phyloP scores from a whole-genome alignment of 2,329 filamentous ascomycete species.

The Claviceps pusilla region DNA sequence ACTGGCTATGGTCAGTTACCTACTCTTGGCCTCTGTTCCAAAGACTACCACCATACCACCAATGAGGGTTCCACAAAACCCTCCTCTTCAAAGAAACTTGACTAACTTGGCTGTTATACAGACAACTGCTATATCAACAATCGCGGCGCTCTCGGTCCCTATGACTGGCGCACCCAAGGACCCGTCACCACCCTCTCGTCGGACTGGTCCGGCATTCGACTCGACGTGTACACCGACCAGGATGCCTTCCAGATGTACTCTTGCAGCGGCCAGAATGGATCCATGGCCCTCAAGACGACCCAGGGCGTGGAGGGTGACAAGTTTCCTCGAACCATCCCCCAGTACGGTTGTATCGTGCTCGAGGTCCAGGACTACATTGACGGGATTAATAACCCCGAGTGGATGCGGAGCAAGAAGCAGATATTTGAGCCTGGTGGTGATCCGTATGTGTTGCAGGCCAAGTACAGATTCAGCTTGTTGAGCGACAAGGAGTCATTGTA shows the following conservation, averaged over 20 bases:
- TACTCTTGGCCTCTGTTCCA: not conserved
- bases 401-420: constrained; percentile 50
- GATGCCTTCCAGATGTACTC: constrained; percentile 79
- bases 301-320: constrained; percentile 43
- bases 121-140: constrained; percentile 58
- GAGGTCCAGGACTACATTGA: constrained; percentile 93
- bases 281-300: constrained; percentile 50
- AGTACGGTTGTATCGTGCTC: constrained; percentile 78
- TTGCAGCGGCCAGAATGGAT: constrained; percentile 64
- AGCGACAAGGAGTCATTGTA: constrained; percentile 2
- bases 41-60: too few species aligned
- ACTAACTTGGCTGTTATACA: constrained; percentile 11
- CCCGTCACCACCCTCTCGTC: constrained; percentile 55
- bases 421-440: constrained; percentile 44
- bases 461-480: constrained; percentile 41
- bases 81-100: not conserved
- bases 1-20: constrained; percentile 58
- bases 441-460: constrained; percentile 47
- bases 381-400: constrained; percentile 80
- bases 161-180: constrained; percentile 46
- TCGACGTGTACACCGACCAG: constrained; percentile 74
- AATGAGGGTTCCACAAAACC: too few species aligned
- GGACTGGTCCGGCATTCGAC: constrained; percentile 64
- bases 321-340: constrained; percentile 47
- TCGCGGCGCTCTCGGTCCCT: constrained; percentile 39